Conservation (phyloP, 164 flowering plant genomes). For the Nymphaea thermarum region DNA sequence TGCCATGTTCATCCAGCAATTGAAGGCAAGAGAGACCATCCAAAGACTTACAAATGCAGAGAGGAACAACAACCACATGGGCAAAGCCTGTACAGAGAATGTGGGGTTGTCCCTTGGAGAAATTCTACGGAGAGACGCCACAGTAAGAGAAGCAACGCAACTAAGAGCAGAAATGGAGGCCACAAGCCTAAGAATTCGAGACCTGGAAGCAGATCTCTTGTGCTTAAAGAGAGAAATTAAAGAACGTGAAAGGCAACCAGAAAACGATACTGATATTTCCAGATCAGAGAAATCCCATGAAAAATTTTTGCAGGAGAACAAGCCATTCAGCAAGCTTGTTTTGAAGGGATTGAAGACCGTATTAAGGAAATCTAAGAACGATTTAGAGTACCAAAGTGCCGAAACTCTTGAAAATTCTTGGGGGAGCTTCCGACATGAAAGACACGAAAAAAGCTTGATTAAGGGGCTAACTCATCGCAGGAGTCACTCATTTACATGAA, state of each 20-base stretch:
- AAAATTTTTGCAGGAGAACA: not conserved
- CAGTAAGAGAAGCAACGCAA: not conserved
- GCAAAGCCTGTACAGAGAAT: not conserved
- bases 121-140: not conserved
- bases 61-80: not conserved
- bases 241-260: not conserved
- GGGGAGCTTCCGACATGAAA: not conserved
- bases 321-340: not conserved
- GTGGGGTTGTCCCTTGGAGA: not conserved
- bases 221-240: not conserved
- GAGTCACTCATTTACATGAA: not conserved
- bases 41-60: not conserved
- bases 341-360: not conserved
- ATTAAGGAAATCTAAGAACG: not conserved
- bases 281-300: not conserved
- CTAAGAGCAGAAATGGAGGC: not conserved
- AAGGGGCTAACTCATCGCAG: not conserved
- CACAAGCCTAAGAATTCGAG: not conserved
- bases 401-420: not conserved
- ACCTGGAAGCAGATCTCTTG: not conserved
- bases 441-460: not conserved
- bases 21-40: not conserved
- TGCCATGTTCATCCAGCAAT: not conserved
- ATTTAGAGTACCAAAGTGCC: not conserved
- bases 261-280: not conserved